A percentile compares a stretch with the other conserved stretches of the same genome.
These are phyloP conservation scores for Saksenaea oblongispora DNA, from an alignment of 371 early-diverging fungal species.

Conservation along the genomic window DNA sequence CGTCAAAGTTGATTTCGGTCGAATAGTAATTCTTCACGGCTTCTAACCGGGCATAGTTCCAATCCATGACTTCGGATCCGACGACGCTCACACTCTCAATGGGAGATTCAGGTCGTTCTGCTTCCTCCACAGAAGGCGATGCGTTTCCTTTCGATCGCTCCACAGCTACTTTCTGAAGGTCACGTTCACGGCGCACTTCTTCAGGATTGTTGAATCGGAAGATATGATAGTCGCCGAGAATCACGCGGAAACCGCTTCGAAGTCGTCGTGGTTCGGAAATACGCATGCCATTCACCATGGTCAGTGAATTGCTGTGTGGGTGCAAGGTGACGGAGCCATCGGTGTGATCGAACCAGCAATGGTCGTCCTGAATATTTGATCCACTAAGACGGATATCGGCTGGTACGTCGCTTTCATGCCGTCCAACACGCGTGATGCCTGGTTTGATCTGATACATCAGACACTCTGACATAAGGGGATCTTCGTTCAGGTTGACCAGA, in stretches of 20 bases:
- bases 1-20: constrained; percentile 46
- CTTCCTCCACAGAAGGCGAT: constrained; percentile 15
- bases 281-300: constrained; percentile 79
- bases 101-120: constrained; percentile 63
- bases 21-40: constrained; percentile 56
- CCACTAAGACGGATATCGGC: constrained; percentile 78
- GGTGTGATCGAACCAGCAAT: constrained; percentile 78
- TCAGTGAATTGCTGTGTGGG: constrained; percentile 59
- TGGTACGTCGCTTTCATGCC: constrained; percentile 33
- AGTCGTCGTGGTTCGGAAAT: constrained; percentile 64
- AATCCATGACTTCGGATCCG: constrained; percentile 63
- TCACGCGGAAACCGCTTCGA: constrained; percentile 78
- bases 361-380: constrained; percentile 66
- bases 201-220: constrained; percentile 89
- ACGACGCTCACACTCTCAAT: constrained; percentile 27
- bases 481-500: constrained; percentile 89
- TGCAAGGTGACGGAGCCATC: constrained; percentile 67
- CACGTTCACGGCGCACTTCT: constrained; percentile 76
- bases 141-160: not conserved
- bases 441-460: constrained; percentile 84
- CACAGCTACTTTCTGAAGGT: constrained; percentile 23
- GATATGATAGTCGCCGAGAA: constrained; percentile 80
- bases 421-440: constrained; percentile 77
- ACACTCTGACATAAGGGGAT: constrained; percentile 90
- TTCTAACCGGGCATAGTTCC: constrained; percentile 79